Percentiles rank a stretch among this genome's conserved stretches.
phyloP scores from a whole-genome alignment of 768 basidiomycete species.

The Hysterangium stoloniferum region DNA sequence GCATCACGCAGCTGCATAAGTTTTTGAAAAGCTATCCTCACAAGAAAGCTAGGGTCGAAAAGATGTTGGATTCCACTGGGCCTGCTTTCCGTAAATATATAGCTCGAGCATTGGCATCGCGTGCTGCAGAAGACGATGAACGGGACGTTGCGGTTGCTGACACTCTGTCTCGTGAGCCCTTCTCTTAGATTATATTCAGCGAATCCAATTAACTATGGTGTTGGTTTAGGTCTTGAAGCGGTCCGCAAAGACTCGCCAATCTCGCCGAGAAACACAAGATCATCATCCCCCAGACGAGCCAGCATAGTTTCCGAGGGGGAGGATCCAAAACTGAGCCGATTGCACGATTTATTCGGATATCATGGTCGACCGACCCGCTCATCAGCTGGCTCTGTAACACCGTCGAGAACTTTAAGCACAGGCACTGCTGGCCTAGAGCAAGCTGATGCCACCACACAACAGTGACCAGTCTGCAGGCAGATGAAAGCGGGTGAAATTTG shows the following conservation, averaged over 20 bases:
- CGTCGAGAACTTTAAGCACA: background rate
- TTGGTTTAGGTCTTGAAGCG: slow-evolving; percentile 10
- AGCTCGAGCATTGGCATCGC: slow-evolving; percentile 75
- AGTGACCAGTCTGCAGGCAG: background rate
- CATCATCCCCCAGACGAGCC: slow-evolving; percentile 4
- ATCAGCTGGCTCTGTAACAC: slow-evolving; percentile 4
- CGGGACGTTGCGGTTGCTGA: slow-evolving; percentile 74
- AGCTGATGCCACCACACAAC: background rate
- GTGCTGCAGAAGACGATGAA: slow-evolving; percentile 83
- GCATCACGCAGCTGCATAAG: slow-evolving; percentile 89
- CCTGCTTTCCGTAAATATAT: slow-evolving; percentile 90
- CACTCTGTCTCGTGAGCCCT: slow-evolving; percentile 69
- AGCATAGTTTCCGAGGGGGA: slow-evolving; percentile 9
- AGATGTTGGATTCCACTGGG: slow-evolving; percentile 82
- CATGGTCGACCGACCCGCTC: slow-evolving; percentile 5
- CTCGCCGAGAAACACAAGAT: slow-evolving; percentile 1
- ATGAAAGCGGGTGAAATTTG: background rate
- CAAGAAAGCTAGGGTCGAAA: slow-evolving; percentile 74
- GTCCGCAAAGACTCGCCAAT: slow-evolving; percentile 7
- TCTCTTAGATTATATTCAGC: background rate
- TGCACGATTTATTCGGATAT: slow-evolving; percentile 11
- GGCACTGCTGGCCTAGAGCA: slow-evolving; percentile 1
- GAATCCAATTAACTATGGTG: background rate
- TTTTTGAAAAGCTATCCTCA: slow-evolving; percentile 89
- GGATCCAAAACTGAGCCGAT: slow-evolving; percentile 9